Conservation (phyloP, 2,329 filamentous ascomycete species). For the Gliomastix tumulicola region DNA sequence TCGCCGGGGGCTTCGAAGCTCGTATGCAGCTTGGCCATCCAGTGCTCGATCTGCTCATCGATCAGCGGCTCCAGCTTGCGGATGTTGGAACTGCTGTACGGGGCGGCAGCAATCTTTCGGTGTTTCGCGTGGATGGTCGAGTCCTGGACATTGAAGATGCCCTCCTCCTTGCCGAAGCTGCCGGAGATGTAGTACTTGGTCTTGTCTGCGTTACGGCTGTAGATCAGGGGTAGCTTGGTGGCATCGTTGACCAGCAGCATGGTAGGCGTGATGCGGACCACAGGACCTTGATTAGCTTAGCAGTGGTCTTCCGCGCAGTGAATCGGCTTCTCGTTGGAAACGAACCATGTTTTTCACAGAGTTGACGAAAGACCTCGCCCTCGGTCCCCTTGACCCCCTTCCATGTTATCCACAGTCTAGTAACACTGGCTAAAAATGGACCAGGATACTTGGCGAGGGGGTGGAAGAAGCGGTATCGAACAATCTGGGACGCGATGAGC, state of each 20-base stretch:
- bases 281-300: conserved; percentile 28
- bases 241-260: conserved; percentile 46
- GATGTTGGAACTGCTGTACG: conserved; percentile 49
- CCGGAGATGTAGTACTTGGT: conserved; percentile 52
- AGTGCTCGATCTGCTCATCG: conserved; percentile 40
- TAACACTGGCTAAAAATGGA: conserved; percentile 46
- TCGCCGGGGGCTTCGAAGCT: conserved; percentile 35
- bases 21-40: conserved; percentile 37
- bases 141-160: conserved; percentile 51
- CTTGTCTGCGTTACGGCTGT: conserved; percentile 48
- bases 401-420: conserved; percentile 45
- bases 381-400: conserved; percentile 41
- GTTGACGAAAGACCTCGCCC: conserved; percentile 26
- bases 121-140: conserved; percentile 40
- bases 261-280: conserved; percentile 45
- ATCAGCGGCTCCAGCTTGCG: conserved; percentile 52
- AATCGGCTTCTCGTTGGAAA: no score
- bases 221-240: conserved; percentile 47
- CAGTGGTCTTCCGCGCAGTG: not conserved
- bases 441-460: conserved; percentile 45
- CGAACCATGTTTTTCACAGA: conserved; percentile 41
- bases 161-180: conserved; percentile 47
- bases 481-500: conserved; percentile 24
- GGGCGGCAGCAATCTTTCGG: conserved; percentile 45
- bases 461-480: conserved; percentile 44